These are phyloP conservation scores for Petunia secreta DNA, from an alignment of 257 asterid species.

Conservation along the genomic window DNA sequence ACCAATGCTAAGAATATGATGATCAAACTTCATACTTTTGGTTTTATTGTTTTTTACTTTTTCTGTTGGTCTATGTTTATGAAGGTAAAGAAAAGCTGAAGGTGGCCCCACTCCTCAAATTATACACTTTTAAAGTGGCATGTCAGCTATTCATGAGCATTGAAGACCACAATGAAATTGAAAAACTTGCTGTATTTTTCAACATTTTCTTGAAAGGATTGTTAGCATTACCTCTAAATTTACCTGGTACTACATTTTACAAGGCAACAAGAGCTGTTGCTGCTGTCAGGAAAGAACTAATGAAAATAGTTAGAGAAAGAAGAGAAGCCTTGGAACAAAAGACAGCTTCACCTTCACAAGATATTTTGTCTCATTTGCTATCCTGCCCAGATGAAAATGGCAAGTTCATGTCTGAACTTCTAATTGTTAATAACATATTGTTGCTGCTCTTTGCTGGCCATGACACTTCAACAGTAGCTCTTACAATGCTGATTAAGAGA, in stretches of 20 bases:
- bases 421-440: slow-evolving; percentile 64
- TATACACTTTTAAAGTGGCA: slow-evolving; percentile 74
- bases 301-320: slow-evolving; percentile 53
- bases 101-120: slow-evolving; percentile 53
- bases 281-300: slow-evolving; percentile 49
- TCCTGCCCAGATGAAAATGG: slow-evolving; percentile 60
- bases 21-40: background rate
- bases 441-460: slow-evolving; percentile 83
- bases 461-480: slow-evolving; percentile 68
- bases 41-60: background rate
- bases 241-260: slow-evolving; percentile 69
- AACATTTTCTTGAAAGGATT: slow-evolving; percentile 62
- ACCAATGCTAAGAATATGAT: background rate
- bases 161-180: slow-evolving; percentile 55
- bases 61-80: background rate
- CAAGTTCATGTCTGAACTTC: slow-evolving; percentile 61
- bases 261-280: slow-evolving; percentile 54
- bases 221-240: slow-evolving; percentile 54
- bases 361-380: slow-evolving; percentile 75
- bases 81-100: slow-evolving; percentile 57
- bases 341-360: slow-evolving; percentile 51
- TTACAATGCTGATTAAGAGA: slow-evolving; percentile 58
- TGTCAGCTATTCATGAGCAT: slow-evolving; percentile 82
- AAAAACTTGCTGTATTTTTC: slow-evolving; percentile 54
- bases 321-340: slow-evolving; percentile 43